A percentile compares a stretch with the other conserved stretches of the same genome.
phyloP scores from a whole-genome alignment of 2,329 filamentous ascomycete genomes.

The Hymenoscyphus albidus region DNA sequence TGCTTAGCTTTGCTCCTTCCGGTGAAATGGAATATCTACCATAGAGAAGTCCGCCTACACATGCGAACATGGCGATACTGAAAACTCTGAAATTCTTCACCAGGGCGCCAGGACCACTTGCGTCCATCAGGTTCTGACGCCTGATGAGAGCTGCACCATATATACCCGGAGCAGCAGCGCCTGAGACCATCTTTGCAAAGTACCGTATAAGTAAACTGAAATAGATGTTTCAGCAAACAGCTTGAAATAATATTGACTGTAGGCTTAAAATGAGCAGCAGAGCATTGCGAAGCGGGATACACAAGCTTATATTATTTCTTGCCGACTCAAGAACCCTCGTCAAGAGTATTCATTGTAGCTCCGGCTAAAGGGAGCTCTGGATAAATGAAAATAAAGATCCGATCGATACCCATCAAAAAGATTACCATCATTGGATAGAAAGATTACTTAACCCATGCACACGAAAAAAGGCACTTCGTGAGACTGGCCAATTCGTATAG shows the following conservation, averaged over 20 bases:
- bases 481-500: slow-evolving; percentile 2
- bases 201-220: background rate
- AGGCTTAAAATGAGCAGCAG: background rate
- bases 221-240: background rate
- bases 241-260: no score
- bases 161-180: slow-evolving; percentile 34
- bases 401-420: slow-evolving; percentile 1
- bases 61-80: slow-evolving; percentile 58
- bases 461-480: slow-evolving; percentile 7
- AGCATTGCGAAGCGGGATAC: background rate
- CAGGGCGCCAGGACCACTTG: slow-evolving; percentile 48
- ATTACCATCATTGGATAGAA: background rate
- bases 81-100: slow-evolving; percentile 59
- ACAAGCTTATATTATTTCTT: background rate
- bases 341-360: slow-evolving; percentile 9
- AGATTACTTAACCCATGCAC: slow-evolving; percentile 4
- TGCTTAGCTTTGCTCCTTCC: slow-evolving; percentile 53
- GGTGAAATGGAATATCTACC: slow-evolving; percentile 18
- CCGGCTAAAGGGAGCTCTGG: slow-evolving; percentile 23
- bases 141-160: slow-evolving; percentile 52
- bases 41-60: slow-evolving; percentile 56
- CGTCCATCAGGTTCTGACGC: slow-evolving; percentile 52
- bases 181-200: slow-evolving; percentile 26
- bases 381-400: slow-evolving; percentile 12
- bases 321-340: background rate